Base-by-base conservation (phyloP, 75 land plant species). In the Selaginella moellendorffii region DNA sequence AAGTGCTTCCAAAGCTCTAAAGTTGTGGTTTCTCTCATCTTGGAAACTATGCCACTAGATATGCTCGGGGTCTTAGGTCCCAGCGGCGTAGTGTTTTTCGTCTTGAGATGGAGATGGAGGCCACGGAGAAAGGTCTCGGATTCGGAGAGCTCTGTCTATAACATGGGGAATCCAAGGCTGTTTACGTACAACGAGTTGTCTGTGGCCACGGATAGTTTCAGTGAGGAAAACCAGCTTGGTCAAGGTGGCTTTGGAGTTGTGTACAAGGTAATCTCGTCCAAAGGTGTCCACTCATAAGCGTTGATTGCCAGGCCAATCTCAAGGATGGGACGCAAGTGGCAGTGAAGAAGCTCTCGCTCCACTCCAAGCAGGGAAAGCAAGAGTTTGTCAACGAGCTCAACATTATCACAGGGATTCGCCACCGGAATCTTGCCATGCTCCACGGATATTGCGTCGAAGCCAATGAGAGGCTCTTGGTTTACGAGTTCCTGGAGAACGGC, bases 371-470 rank as follows among this genome's bases (percentile, higher is more conserved):
- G 51, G 90, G 82, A 62, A 78, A 70, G 70, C 60, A n/a, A 1
- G 90, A 83, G 30, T 84, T 84, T 64, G 14, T 87, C 5, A 74
- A 82, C 18, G 91, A 87, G 53, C 63, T 87, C 24, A 71, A 80
- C 0, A 79, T 84, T 36, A 79, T 87, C 20, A 81, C 82, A 8
- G 65, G 75, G 19, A 69, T 84, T 9, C 67, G 87, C 42, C 91
- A 87, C 68, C 69, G 84, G 54, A 83, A 87, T 69, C 65, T 87
- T 8, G 84, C 84, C 18, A 62, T 74, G 54, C 65, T 87, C 1
- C 87, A 73, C 51, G 91, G 91, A 0, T 87, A 84, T 84, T 87
- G 91, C 67, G 77, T 76, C 25, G 84, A 87, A 69, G 84, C 81
- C 52, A 84, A 84, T 2, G 84, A 87, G 64, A 74, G 81, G 54